Base-by-base conservation (phyloP, 2,329 filamentous ascomycete genomes). In the Dothiorella sarmentorum region DNA sequence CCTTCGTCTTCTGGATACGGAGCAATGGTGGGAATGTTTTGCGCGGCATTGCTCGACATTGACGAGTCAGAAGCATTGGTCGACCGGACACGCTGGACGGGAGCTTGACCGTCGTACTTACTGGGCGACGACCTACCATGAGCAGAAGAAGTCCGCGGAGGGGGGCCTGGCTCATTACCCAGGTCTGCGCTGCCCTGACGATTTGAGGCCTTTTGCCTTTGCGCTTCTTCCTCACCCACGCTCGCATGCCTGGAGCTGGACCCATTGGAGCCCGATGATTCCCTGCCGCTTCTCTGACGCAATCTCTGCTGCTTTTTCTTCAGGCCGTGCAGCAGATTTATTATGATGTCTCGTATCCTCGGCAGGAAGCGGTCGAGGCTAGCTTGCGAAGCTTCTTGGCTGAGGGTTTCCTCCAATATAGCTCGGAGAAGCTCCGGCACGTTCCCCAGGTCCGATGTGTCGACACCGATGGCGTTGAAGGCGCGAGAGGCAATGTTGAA, bases 401-500 rank as follows among this genome's bases (percentile, higher is more conserved):
- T 97, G 33, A 99, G 81, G 1, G 94, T 99, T 59, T 96, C 90
- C 74, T 99, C 94, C 57, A 99, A 83, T 59, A 99, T 97, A 61
- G 87, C 86, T 66, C 94, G 86, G 63, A 99, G 77, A 60, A 92
- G 80, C 72, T 99, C 94, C 5, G 94, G 94, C 2, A 99, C 94
- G 66, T 96, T 96, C 59, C 94, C 94, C 11, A 99, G 81, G 73
- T 99, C 94, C 24, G 86, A 85, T 1, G 92, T 97, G 68, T 99
- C 94, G 63, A 99, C 94, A 62, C 95, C 94, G 69, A 99, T 99
- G 60, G 92, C 91, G 68, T 90, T 91, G 75, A 99, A 99, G 62
- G 94, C 93, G 58, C 94, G 88, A 74, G 93, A 97, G 26, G 94
- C 94, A 79, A 99, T 94, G 76, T 99, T 99, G 82, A 99, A 99